Conservation (phyloP, 2,329 filamentous ascomycete genomes). For the Ceratocystiopsis brevicomis region DNA sequence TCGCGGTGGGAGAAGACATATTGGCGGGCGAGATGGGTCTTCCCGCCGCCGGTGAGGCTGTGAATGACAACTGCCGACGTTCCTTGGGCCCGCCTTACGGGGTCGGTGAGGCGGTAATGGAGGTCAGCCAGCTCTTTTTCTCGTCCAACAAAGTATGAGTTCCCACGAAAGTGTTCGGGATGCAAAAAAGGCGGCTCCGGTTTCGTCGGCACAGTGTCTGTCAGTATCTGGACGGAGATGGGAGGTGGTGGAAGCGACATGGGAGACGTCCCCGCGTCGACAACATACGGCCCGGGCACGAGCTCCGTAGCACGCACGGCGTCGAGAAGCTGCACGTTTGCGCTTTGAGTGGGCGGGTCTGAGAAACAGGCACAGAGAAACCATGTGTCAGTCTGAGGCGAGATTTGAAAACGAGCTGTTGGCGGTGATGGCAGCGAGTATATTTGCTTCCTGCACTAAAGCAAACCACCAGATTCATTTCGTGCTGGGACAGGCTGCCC, state of each 20-base stretch:
- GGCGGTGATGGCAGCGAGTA: too few relatives aligned
- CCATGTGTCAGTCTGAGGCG: too few relatives aligned
- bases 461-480: too few relatives aligned
- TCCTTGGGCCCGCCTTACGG: slow-evolving; percentile 32
- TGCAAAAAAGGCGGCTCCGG: slow-evolving; percentile 19
- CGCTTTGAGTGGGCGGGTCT: too few relatives aligned
- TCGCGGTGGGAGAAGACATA: slow-evolving; percentile 42
- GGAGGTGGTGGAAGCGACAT: slow-evolving; percentile 4
- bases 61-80: slow-evolving; percentile 45
- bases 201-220: neutral
- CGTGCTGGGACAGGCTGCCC: too few relatives aligned
- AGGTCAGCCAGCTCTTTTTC: slow-evolving; percentile 36
- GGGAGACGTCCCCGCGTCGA: slow-evolving; percentile 3
- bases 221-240: too few relatives aligned
- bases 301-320: too few relatives aligned
- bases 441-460: too few relatives aligned
- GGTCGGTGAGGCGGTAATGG: slow-evolving; percentile 39
- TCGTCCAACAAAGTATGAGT: slow-evolving; percentile 43
- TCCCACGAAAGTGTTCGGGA: slow-evolving; percentile 41
- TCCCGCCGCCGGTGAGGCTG: slow-evolving; percentile 46
- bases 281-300: neutral
- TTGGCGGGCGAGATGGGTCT: slow-evolving; percentile 48
- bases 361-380: too few relatives aligned
- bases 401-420: too few relatives aligned
- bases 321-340: too few relatives aligned